These are phyloP conservation scores for Nemania bipapillata DNA, from an alignment of 2,329 filamentous ascomycete genomes.

Conservation along the genomic window DNA sequence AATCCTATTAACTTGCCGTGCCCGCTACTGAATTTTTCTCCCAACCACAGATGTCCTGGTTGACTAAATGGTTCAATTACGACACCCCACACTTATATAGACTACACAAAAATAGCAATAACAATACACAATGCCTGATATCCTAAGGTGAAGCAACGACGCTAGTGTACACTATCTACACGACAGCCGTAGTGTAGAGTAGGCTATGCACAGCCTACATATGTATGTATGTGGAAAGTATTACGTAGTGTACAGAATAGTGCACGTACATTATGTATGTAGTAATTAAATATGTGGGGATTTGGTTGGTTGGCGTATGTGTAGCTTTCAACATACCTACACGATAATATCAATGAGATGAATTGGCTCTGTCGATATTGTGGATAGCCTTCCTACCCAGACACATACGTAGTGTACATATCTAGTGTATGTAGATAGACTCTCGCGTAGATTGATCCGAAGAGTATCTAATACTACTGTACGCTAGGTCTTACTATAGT, in stretches of 20 bases:
- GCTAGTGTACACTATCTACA: not conserved
- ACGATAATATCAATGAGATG: not conserved
- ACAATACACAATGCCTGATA: not conserved
- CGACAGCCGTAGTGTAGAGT: not conserved
- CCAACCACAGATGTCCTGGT: not conserved
- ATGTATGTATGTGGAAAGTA: not conserved
- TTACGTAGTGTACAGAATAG: not conserved
- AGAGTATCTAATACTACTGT: not conserved
- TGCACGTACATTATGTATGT: not conserved
- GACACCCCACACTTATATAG: constrained; percentile 2
- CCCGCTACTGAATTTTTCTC: not conserved
- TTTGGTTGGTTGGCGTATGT: not conserved
- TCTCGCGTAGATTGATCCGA: not conserved
- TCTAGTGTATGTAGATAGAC: not conserved
- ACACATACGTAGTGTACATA: not conserved
- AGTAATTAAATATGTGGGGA: not conserved
- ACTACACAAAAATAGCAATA: not conserved
- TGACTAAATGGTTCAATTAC: not conserved
- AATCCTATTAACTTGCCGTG: too few species aligned
- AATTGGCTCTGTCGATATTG: not conserved
- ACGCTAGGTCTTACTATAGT: too few species aligned
- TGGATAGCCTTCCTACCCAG: too few species aligned
- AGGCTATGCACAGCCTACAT: not conserved
- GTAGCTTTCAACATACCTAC: not conserved
- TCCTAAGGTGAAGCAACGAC: not conserved